phyloP scores from a whole-genome alignment of 805 yeast genomes.

The Candida michaelii region DNA sequence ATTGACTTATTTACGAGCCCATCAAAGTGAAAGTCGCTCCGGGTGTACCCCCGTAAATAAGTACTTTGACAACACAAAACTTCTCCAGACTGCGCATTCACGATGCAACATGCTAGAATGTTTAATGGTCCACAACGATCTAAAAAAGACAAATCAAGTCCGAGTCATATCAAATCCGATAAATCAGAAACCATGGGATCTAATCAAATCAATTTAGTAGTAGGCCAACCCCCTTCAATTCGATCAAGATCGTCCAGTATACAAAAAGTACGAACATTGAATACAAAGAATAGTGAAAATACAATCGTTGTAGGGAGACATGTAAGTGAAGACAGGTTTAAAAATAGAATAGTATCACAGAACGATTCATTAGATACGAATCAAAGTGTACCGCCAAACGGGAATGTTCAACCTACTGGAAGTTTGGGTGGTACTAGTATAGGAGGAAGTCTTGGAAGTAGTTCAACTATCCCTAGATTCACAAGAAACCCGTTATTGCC shows the following conservation, averaged over 20 bases:
- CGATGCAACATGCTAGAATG: slow-evolving; percentile 34
- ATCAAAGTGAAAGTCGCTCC: too few species aligned
- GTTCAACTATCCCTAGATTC: background rate
- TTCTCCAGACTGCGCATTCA: too few species aligned
- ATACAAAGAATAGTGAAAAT: slow-evolving; percentile 14
- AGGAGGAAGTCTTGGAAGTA: slow-evolving; percentile 1
- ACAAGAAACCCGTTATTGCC: slow-evolving; percentile 22
- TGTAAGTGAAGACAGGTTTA: slow-evolving; percentile 7
- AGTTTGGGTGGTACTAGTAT: background rate
- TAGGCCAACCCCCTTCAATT: slow-evolving; percentile 15
- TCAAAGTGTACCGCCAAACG: background rate
- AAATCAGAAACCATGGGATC: slow-evolving; percentile 17
- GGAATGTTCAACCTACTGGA: background rate
- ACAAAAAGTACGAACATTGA: slow-evolving; percentile 7
- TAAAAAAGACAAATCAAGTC: slow-evolving; percentile 3
- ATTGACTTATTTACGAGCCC: too few species aligned
- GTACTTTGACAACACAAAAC: too few species aligned
- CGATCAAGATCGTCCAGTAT: slow-evolving; percentile 15
- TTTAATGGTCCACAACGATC: slow-evolving; percentile 8
- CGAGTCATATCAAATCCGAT: slow-evolving; percentile 6
- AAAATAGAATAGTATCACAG: slow-evolving; percentile 10
- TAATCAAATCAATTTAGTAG: slow-evolving; percentile 19
- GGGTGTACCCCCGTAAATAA: too few species aligned
- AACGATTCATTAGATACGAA: slow-evolving; percentile 11
- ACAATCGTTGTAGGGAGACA: slow-evolving; percentile 17